Evolutionary conservation across 176 grass and related monocot genomes (phyloP).

Genomic region (Luzula sylvatica): DNA sequence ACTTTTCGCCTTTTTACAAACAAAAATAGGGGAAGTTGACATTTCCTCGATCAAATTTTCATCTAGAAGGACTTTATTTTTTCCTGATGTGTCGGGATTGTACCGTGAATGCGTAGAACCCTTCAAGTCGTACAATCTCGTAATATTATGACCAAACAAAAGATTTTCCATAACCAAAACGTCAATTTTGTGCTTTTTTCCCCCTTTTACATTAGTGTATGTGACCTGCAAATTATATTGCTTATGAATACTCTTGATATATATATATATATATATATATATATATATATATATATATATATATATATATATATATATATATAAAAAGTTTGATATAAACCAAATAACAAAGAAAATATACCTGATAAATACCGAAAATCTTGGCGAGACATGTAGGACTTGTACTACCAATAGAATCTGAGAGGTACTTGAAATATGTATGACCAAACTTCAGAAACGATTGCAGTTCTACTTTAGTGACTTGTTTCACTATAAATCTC

Average conservation of each 20-base stretch:
- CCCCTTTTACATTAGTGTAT: slow-evolving; percentile 56
- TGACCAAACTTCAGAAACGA: slow-evolving; percentile 95
- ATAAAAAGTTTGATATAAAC: background rate
- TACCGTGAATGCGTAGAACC: slow-evolving; percentile 91
- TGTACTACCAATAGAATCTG: slow-evolving; percentile 66
- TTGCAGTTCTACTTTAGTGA: slow-evolving; percentile 90
- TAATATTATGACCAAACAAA: slow-evolving; percentile 66
- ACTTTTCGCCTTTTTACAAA: slow-evolving; percentile 80
- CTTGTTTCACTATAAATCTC: slow-evolving; percentile 91
- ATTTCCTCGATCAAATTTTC: slow-evolving; percentile 91
- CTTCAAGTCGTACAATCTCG: slow-evolving; percentile 91
- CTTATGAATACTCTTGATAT: background rate
- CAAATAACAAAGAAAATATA: slow-evolving; percentile 14
- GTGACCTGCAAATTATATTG: background rate
- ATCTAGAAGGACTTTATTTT: slow-evolving; percentile 93
- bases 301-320: no score
- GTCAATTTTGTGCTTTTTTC: slow-evolving; percentile 87
- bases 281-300: no score
- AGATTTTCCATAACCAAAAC: slow-evolving; percentile 99
- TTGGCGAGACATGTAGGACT: slow-evolving; percentile 96
- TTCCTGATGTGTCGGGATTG: slow-evolving; percentile 82
- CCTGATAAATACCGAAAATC: slow-evolving; percentile 99
- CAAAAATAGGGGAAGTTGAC: slow-evolving; percentile 98
- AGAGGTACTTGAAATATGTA: slow-evolving; percentile 79
- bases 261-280: no score